These are phyloP conservation scores for Suhomyces maxii DNA, from an alignment of 1,139 yeast genomes.

Conservation along the genomic window DNA sequence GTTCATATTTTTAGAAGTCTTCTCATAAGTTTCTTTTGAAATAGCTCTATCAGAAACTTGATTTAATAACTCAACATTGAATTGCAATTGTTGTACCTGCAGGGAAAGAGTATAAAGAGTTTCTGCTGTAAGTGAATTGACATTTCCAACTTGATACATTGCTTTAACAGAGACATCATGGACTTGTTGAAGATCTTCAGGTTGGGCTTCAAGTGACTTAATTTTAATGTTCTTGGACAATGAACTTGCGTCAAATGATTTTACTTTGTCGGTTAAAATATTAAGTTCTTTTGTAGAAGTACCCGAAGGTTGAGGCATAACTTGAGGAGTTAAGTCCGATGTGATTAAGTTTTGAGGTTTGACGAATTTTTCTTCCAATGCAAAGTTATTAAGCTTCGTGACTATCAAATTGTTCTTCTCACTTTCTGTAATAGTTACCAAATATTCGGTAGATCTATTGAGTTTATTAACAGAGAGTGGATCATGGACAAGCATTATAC, in stretches of 20 bases:
- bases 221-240: neutral
- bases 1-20: conserved; percentile 16
- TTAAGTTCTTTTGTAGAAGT: neutral
- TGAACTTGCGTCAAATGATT: neutral
- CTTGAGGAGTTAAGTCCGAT: no score
- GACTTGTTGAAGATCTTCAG: conserved; percentile 6
- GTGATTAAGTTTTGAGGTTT: no score
- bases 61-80: conserved; percentile 23
- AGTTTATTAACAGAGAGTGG: neutral
- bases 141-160: conserved; percentile 18
- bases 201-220: neutral
- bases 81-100: conserved; percentile 24
- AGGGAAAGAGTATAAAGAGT: conserved; percentile 24
- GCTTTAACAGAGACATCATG: conserved; percentile 19
- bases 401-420: neutral
- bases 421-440: neutral
- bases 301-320: neutral
- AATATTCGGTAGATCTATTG: neutral
- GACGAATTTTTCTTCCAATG: neutral
- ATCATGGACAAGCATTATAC: neutral
- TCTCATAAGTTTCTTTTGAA: conserved; percentile 1
- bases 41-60: conserved; percentile 8
- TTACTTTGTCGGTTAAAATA: neutral
- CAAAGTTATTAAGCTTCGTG: neutral
- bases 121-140: conserved; percentile 24